A percentile compares a stretch with the other conserved stretches of the same genome.
These are phyloP conservation scores for Xanthoceras sorbifolium DNA, from an alignment of 345 rosid genomes.

Conservation along the genomic window DNA sequence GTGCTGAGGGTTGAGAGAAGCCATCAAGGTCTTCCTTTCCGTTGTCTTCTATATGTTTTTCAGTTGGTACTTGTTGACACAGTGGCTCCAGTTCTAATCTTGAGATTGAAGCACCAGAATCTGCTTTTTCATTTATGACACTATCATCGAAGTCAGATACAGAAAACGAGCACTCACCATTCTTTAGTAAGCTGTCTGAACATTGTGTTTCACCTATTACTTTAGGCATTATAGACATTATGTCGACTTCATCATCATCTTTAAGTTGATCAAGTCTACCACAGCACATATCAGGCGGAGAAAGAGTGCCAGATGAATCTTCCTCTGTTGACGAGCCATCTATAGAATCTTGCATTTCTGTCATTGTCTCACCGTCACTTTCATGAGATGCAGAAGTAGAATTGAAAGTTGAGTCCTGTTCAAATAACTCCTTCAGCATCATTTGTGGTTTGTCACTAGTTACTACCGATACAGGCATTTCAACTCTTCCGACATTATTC, in stretches of 20 bases:
- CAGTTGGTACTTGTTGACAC: constrained; percentile 23
- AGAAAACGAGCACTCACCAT: constrained; percentile 12
- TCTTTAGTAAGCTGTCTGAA: constrained; percentile 10
- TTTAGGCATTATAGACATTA: constrained; percentile 21
- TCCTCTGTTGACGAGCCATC: constrained; percentile 20
- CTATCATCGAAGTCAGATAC: constrained; percentile 17
- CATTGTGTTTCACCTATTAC: constrained; percentile 15
- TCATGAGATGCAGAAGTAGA: constrained; percentile 25
- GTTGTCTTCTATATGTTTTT: constrained; percentile 20
- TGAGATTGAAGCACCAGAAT: constrained; percentile 27
- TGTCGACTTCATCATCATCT: constrained; percentile 15
- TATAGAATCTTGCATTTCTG: constrained; percentile 19
- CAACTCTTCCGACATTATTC: constrained; percentile 23
- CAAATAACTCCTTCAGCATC: constrained; percentile 49
- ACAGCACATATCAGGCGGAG: constrained; percentile 24
- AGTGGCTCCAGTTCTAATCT: constrained; percentile 23
- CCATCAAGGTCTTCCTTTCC: constrained; percentile 20
- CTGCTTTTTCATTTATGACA: constrained; percentile 18
- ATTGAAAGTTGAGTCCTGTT: constrained; percentile 31
- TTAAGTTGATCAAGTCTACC: constrained; percentile 25
- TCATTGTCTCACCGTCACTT: constrained; percentile 32
- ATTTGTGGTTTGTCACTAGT: constrained; percentile 29
- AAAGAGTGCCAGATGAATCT: constrained; percentile 15
- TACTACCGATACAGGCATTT: constrained; percentile 27
- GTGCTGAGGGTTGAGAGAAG: constrained; percentile 18